Conservation (phyloP, 2,329 filamentous ascomycete species). For the Fusarium longipes region DNA sequence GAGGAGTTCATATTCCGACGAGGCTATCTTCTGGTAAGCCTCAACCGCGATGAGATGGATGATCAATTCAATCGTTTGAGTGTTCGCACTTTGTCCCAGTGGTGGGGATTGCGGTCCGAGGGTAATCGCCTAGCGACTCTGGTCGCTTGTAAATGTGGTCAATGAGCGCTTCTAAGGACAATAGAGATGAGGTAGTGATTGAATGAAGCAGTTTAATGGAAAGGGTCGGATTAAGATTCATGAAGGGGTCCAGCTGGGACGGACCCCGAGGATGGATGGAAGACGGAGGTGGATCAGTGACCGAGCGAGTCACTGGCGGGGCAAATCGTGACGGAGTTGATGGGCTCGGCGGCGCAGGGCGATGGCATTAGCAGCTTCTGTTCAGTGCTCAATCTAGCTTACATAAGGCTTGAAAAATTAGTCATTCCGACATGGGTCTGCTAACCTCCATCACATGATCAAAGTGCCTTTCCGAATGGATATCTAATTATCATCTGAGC, state of each 20-base stretch:
- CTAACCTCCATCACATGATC: slow-evolving; percentile 22
- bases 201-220: slow-evolving; percentile 14
- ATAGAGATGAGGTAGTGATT: slow-evolving; percentile 10
- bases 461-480: neutral
- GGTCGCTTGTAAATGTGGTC: neutral
- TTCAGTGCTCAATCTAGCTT: neutral
- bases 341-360: slow-evolving; percentile 25
- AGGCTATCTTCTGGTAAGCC: neutral
- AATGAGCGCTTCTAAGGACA: neutral
- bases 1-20: slow-evolving; percentile 50
- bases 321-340: slow-evolving; percentile 51
- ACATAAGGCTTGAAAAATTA: slow-evolving; percentile 18
- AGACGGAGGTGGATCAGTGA: slow-evolving; percentile 45
- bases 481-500: too few relatives aligned
- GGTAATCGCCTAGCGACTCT: neutral
- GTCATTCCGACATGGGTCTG: slow-evolving; percentile 35
- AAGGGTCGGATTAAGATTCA: slow-evolving; percentile 28
- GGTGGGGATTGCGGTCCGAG: slow-evolving; percentile 9
- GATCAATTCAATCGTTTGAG: slow-evolving; percentile 23
- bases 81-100: slow-evolving; percentile 4
- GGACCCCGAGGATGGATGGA: slow-evolving; percentile 52
- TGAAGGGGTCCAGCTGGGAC: slow-evolving; percentile 51
- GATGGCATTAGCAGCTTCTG: slow-evolving; percentile 29
- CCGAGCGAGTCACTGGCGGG: slow-evolving; percentile 52
- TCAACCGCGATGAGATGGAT: slow-evolving; percentile 6